Percentiles rank a stretch among this genome's conserved stretches.
phyloP scores from a whole-genome alignment of 179 eudicot genomes.

The Heliamphora pulchella region DNA sequence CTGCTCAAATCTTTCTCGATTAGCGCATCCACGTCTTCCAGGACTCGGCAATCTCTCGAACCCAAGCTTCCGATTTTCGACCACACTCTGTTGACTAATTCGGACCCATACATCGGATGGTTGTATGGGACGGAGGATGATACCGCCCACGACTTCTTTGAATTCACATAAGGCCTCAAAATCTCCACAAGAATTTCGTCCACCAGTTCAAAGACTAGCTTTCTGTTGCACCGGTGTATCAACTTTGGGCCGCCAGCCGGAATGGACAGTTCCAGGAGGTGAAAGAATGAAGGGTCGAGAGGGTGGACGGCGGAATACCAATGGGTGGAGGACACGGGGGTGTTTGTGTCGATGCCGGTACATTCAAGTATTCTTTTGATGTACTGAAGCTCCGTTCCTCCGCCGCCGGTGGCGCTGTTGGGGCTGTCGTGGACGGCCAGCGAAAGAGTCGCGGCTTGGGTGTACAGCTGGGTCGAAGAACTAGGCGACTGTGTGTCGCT shows the following conservation, averaged over 20 bases:
- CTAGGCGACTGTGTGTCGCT: no score
- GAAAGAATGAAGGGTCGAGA: no score
- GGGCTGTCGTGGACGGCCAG: no score
- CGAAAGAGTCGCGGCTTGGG: no score
- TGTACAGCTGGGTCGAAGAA: no score
- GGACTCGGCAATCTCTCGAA: conserved; percentile 29
- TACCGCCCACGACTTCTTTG: conserved; percentile 12
- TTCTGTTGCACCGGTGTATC: conserved; percentile 39
- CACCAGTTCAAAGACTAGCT: conserved; percentile 51
- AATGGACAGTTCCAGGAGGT: no score
- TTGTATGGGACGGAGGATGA: neutral
- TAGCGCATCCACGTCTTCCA: conserved; percentile 48
- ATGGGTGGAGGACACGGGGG: no score
- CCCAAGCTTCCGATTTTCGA: conserved; percentile 30
- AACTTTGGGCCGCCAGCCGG: conserved; percentile 7
- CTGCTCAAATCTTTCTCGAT: conserved; percentile 34
- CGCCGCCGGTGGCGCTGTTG: no score
- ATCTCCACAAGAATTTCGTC: conserved; percentile 52
- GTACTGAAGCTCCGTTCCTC: no score
- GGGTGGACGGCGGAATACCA: no score
- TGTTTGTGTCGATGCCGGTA: no score
- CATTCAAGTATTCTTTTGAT: no score
- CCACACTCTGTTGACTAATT: conserved; percentile 35
- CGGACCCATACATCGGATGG: conserved; percentile 27
- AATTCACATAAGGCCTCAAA: conserved; percentile 21